Percentiles rank a stretch among this genome's conserved stretches.
These are phyloP conservation scores for Ceratobasidium sp. DNA, from an alignment of 1,284 basidiomycete species.

Conservation along the genomic window DNA sequence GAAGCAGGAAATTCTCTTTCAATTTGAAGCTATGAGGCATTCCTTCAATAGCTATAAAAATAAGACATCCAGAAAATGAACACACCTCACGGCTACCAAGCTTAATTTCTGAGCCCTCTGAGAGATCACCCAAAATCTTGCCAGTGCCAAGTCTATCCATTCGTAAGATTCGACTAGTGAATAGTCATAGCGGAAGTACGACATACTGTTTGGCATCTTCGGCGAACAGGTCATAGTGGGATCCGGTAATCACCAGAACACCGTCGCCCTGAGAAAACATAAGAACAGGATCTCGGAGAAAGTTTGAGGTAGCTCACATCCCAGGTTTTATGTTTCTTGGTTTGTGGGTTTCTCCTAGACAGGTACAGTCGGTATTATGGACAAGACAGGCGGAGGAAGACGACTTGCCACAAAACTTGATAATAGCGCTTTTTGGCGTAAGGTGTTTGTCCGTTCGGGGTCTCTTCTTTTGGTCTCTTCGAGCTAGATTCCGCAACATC, in stretches of 20 bases:
- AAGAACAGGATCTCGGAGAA: conserved; percentile 30
- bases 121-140: conserved; percentile 56
- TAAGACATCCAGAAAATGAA: conserved; percentile 55
- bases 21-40: conserved; percentile 51
- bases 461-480: conserved; percentile 28
- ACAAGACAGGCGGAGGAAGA: not conserved
- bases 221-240: conserved; percentile 57
- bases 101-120: conserved; percentile 69
- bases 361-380: not conserved
- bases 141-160: conserved; percentile 54
- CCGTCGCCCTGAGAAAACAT: conserved; percentile 44
- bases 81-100: conserved; percentile 79
- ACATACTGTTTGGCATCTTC: conserved; percentile 72
- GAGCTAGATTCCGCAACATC: not conserved
- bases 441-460: not conserved
- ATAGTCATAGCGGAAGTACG: not conserved
- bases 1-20: conserved; percentile 69
- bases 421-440: conserved; percentile 37
- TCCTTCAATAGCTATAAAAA: not conserved
- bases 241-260: conserved; percentile 44
- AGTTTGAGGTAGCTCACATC: conserved; percentile 53
- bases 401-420: conserved; percentile 36
- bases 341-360: conserved; percentile 58
- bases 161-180: not conserved
- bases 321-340: conserved; percentile 65